phyloP scores from a whole-genome alignment of 768 basidiomycete genomes.

The Tubosaeta brunneosetosa region DNA sequence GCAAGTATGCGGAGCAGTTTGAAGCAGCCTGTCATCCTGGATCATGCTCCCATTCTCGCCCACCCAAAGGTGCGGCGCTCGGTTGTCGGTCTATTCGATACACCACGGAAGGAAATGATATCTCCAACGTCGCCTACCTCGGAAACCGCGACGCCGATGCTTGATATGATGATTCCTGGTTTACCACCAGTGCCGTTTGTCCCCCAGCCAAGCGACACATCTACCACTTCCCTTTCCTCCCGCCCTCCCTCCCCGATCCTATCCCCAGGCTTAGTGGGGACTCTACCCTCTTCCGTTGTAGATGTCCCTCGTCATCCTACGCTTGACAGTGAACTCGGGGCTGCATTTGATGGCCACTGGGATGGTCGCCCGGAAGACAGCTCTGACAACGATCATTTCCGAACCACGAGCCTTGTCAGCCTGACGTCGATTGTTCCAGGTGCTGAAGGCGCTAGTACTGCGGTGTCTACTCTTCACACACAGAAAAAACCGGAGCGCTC shows the following conservation, averaged over 20 bases:
- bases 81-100: slow-evolving; percentile 61
- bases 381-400: slow-evolving; percentile 41
- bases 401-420: slow-evolving; percentile 53
- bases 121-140: slow-evolving; percentile 10
- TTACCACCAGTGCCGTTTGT: slow-evolving; percentile 32
- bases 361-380: slow-evolving; percentile 9
- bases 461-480: slow-evolving; percentile 1
- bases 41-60: slow-evolving; percentile 15
- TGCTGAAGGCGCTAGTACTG: slow-evolving; percentile 10
- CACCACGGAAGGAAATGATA: slow-evolving; percentile 13
- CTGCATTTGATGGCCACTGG: slow-evolving; percentile 37
- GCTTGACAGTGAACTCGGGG: slow-evolving; percentile 57
- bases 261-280: slow-evolving; percentile 4
- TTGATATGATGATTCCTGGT: slow-evolving; percentile 31
- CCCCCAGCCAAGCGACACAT: slow-evolving; percentile 29
- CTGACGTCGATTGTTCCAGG: slow-evolving; percentile 36
- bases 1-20: slow-evolving; percentile 26
- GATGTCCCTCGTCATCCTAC: slow-evolving; percentile 27
- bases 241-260: slow-evolving; percentile 20
- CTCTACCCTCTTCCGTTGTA: slow-evolving; percentile 5
- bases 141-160: slow-evolving; percentile 19
- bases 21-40: slow-evolving; percentile 9
- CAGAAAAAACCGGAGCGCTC: slow-evolving; percentile 1
- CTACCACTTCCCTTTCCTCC: slow-evolving; percentile 12
- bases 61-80: slow-evolving; percentile 42